Conservation (phyloP, 352 stramenopile species). For the Pythium grandisporangium region DNA sequence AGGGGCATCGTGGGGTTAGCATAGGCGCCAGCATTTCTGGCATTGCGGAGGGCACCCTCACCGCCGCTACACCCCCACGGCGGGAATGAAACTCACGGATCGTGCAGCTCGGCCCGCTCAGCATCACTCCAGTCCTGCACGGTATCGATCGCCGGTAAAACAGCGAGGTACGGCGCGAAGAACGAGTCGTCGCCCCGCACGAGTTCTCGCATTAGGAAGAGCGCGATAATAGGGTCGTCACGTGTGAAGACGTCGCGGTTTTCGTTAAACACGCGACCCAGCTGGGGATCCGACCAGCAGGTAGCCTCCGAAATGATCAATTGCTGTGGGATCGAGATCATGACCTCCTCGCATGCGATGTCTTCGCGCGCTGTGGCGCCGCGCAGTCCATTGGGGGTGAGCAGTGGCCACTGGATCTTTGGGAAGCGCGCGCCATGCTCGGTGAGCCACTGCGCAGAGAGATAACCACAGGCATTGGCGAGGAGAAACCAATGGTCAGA, state of each 20-base stretch:
- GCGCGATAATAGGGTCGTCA: slow-evolving; percentile 73
- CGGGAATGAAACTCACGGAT: slow-evolving; percentile 22
- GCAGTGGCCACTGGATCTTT: slow-evolving; percentile 67
- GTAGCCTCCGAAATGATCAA: slow-evolving; percentile 72
- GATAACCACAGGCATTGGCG: no score
- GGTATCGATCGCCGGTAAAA: slow-evolving; percentile 71
- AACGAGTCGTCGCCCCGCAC: slow-evolving; percentile 54
- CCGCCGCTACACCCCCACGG: background rate
- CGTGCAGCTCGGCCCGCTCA: slow-evolving; percentile 63
- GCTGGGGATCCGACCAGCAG: slow-evolving; percentile 39
- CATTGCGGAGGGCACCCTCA: background rate
- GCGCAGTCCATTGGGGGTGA: slow-evolving; percentile 40
- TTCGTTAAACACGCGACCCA: slow-evolving; percentile 31
- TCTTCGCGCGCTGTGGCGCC: slow-evolving; percentile 34
- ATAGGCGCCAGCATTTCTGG: background rate
- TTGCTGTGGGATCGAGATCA: slow-evolving; percentile 47
- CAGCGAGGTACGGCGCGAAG: slow-evolving; percentile 81
- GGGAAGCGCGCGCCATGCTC: slow-evolving; percentile 64
- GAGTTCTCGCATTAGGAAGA: slow-evolving; percentile 82
- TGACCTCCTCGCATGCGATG: slow-evolving; percentile 53
- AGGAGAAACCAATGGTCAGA: no score
- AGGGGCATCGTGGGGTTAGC: background rate
- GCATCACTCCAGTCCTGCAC: slow-evolving; percentile 74
- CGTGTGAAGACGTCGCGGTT: slow-evolving; percentile 62
- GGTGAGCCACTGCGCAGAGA: slow-evolving; percentile 36